These are phyloP conservation scores for Aeminium ludgeri DNA, from an alignment of 495 filamentous ascomycete species.

Conservation along the genomic window DNA sequence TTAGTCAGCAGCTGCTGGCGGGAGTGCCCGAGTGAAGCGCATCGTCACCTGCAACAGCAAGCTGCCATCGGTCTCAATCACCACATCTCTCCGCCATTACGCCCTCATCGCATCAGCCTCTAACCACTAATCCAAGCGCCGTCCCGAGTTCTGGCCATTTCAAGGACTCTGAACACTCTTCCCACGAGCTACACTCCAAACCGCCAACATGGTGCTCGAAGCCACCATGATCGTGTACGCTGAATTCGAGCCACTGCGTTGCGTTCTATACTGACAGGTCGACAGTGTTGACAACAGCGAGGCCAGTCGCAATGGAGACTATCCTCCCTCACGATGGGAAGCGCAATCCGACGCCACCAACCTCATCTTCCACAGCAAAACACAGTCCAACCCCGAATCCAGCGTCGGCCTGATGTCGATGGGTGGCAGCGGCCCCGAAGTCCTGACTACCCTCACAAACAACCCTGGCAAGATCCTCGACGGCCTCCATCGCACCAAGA, in stretches of 20 bases:
- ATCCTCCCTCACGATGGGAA: slow-evolving; percentile 83
- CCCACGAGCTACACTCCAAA: too few relatives aligned
- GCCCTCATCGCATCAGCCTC: too few relatives aligned
- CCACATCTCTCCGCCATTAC: too few relatives aligned
- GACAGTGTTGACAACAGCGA: slow-evolving; percentile 90
- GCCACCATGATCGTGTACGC: slow-evolving; percentile 60
- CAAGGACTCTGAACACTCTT: too few relatives aligned
- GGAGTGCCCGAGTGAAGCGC: too few relatives aligned
- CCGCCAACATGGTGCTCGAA: slow-evolving; percentile 50
- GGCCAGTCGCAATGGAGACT: slow-evolving; percentile 93
- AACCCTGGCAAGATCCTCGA: slow-evolving; percentile 91
- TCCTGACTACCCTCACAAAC: slow-evolving; percentile 84
- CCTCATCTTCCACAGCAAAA: slow-evolving; percentile 87
- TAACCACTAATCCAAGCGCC: too few relatives aligned
- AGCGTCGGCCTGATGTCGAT: slow-evolving; percentile 97
- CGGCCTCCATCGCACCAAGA: slow-evolving; percentile 86
- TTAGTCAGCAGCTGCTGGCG: too few relatives aligned
- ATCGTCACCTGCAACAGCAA: too few relatives aligned
- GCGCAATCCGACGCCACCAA: slow-evolving; percentile 88
- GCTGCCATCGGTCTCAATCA: too few relatives aligned
- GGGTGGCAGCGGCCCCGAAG: slow-evolving; percentile 92
- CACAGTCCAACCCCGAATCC: slow-evolving; percentile 85
- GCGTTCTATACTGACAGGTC: slow-evolving; percentile 12
- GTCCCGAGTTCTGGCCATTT: too few relatives aligned
- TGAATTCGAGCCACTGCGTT: slow-evolving; percentile 1